Percentiles rank a stretch among this genome's conserved stretches.
Evolutionary conservation across 2,329 filamentous ascomycete species (phyloP).

Genomic region (Stachybotrys echinatus): DNA sequence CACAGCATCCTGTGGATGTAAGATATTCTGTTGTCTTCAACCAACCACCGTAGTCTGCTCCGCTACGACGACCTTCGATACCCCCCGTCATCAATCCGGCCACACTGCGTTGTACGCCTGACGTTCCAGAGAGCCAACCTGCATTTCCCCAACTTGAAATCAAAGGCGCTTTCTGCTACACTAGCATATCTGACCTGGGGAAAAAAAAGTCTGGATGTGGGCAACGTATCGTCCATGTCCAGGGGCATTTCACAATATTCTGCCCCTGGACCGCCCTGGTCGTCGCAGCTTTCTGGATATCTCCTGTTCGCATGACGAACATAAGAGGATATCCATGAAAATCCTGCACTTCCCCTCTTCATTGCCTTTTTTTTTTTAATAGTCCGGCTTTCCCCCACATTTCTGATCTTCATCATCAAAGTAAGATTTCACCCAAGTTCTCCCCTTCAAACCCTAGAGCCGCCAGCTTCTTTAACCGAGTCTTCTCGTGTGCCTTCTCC

Average conservation of each 20-base stretch:
- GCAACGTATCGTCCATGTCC: slow-evolving; percentile 4
- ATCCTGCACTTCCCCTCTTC: neutral
- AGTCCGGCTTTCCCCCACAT: neutral
- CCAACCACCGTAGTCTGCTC: no score
- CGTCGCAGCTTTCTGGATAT: slow-evolving; percentile 7
- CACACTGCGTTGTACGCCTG: no score
- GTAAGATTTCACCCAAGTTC: slow-evolving; percentile 66
- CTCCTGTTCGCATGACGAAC: neutral
- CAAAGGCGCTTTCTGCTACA: no score
- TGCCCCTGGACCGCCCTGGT: slow-evolving; percentile 32
- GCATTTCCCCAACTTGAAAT: no score
- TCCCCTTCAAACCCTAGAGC: slow-evolving; percentile 85
- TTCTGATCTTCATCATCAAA: slow-evolving; percentile 33
- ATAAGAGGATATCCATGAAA: neutral
- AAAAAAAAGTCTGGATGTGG: no score
- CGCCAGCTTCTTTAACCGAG: slow-evolving; percentile 63
- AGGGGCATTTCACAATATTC: slow-evolving; percentile 61
- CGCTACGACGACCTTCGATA: no score
- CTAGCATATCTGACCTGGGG: no score
- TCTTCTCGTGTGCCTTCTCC: slow-evolving; percentile 70
- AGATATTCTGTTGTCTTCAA: no score
- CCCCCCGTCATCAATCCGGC: no score
- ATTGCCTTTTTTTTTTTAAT: neutral
- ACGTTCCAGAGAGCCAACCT: no score
- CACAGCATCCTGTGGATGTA: no score